Percentiles rank a stretch among this genome's conserved stretches.
Conservation (phyloP, 139 green algal species). For the Chloropicon primus region DNA sequence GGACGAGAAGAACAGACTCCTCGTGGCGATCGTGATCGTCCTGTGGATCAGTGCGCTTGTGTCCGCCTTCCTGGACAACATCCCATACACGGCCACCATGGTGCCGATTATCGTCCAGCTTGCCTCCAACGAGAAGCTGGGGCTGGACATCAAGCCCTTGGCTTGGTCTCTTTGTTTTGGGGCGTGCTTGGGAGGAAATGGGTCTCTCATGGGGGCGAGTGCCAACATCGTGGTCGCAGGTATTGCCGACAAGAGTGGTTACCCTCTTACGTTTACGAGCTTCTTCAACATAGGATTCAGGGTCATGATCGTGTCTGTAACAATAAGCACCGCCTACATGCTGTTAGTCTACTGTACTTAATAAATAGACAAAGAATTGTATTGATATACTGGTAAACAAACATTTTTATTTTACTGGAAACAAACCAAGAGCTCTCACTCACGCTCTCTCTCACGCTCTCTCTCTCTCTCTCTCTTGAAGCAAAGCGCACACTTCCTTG, state of each 20-base stretch:
- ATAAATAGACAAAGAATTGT: no score
- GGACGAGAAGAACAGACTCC: slow-evolving; percentile 7
- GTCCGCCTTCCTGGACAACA: slow-evolving; percentile 29
- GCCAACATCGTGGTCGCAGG: slow-evolving; percentile 20
- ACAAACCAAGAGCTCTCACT: no score
- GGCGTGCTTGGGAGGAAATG: slow-evolving; percentile 11
- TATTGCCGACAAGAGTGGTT: slow-evolving; percentile 12
- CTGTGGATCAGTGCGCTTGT: slow-evolving; percentile 21
- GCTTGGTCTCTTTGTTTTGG: slow-evolving; percentile 17
- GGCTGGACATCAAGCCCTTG: slow-evolving; percentile 9
- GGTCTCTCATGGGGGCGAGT: slow-evolving; percentile 14
- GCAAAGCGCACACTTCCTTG: no score
- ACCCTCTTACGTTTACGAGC: slow-evolving; percentile 5
- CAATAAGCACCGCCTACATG: slow-evolving; percentile 4
- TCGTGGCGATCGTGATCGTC: slow-evolving; percentile 27
- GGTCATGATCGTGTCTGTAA: slow-evolving; percentile 13
- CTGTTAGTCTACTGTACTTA: neutral
- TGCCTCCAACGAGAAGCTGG: slow-evolving; percentile 7
- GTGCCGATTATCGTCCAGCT: slow-evolving; percentile 34
- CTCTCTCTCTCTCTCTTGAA: neutral
- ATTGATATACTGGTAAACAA: no score
- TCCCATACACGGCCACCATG: slow-evolving; percentile 34
- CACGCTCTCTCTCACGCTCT: no score
- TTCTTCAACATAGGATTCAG: slow-evolving; percentile 14
- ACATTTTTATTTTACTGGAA: neutral